Evolutionary conservation across 2,329 filamentous ascomycete genomes (phyloP).

Genomic region (Lasiodiplodia hormozganensis): DNA sequence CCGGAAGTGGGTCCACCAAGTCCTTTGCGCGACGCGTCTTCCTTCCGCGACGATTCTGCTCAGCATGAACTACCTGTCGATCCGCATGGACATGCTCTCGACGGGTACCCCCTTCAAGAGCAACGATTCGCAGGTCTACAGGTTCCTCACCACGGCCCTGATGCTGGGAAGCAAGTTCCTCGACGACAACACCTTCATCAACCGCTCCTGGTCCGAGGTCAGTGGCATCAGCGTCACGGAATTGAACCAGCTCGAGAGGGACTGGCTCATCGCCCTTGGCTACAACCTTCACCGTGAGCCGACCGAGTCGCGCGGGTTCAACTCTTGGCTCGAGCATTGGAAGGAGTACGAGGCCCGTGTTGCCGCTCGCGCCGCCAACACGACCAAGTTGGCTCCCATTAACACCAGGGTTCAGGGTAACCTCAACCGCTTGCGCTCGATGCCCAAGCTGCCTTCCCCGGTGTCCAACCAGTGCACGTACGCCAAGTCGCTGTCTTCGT

Average conservation of each 20-base stretch:
- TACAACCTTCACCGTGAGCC: slow-evolving; percentile 90
- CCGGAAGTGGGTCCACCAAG: slow-evolving; percentile 90
- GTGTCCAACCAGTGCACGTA: slow-evolving; percentile 26
- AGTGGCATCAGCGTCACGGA: slow-evolving; percentile 86
- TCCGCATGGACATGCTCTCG: slow-evolving; percentile 78
- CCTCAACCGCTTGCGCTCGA: slow-evolving; percentile 25
- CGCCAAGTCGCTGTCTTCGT: slow-evolving; percentile 54
- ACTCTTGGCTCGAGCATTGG: slow-evolving; percentile 71
- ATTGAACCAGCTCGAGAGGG: slow-evolving; percentile 83
- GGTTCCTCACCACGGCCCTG: slow-evolving; percentile 83
- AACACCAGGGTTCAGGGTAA: slow-evolving; percentile 67
- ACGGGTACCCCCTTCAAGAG: slow-evolving; percentile 49
- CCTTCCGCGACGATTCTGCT: slow-evolving; percentile 91
- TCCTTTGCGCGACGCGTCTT: slow-evolving; percentile 86
- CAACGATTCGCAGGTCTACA: slow-evolving; percentile 77
- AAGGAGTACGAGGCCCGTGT: slow-evolving; percentile 65
- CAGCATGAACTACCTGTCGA: slow-evolving; percentile 87
- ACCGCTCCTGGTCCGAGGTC: slow-evolving; percentile 94
- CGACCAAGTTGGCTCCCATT: slow-evolving; percentile 63
- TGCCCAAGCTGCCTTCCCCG: slow-evolving; percentile 26
- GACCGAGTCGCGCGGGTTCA: slow-evolving; percentile 74
- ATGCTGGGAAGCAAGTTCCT: slow-evolving; percentile 94
- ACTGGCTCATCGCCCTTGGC: slow-evolving; percentile 83
- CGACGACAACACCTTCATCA: slow-evolving; percentile 97
- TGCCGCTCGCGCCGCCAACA: slow-evolving; percentile 46